Base-by-base conservation (phyloP, 2,329 filamentous ascomycete genomes). In the Ophiostoma tasmaniense region DNA sequence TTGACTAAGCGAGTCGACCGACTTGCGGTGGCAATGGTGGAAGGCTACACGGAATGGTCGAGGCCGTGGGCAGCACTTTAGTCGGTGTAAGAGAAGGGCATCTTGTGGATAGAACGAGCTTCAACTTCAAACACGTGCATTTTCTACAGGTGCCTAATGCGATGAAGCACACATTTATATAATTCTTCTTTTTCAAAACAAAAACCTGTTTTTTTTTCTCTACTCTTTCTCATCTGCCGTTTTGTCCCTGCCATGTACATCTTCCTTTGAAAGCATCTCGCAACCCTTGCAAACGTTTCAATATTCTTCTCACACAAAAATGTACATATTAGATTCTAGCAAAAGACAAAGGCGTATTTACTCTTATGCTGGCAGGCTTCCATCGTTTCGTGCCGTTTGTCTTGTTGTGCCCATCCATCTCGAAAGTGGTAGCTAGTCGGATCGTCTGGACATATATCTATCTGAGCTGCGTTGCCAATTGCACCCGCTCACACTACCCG, bases 1-100 rank as follows among this genome's bases (percentile, higher is more conserved):
- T 92, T 82, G 90, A 81, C 28, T 71, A 71, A 64, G 59, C 59
- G 30, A 20, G 59, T 33, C 55, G 55, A 61, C 11, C 7, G 25
- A 61, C 55, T 28, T 28, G n/a, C 25, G 25, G 52, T 30, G 52
- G 22, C 52, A 55, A 55, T 59, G 25, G 42, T 20, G 42, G 42
- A 20, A 20, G 6, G 20, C 42, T 20, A 7, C 17, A 45, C 55
- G 6, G 25, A 30, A 33, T 28, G 25, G 50, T 55, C 50, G n/a
- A 55, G 22, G 50, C 50, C 13, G 17, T 55, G 50, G 50, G 50
- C 50, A 6, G 33, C 33, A 33, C 33, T 33, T 61, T 61, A 33
- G 28, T 20, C 55, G 55, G 55, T 61, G 55, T 25, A 20, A 61
- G 55, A 61, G 25, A 30, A 30, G 55, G 55, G 25, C 22, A 28